Evolutionary conservation across 163 green algal genomes (phyloP), one percentile per base, ranked within the genome.

Genomic region (Picocystis sp.): DNA sequence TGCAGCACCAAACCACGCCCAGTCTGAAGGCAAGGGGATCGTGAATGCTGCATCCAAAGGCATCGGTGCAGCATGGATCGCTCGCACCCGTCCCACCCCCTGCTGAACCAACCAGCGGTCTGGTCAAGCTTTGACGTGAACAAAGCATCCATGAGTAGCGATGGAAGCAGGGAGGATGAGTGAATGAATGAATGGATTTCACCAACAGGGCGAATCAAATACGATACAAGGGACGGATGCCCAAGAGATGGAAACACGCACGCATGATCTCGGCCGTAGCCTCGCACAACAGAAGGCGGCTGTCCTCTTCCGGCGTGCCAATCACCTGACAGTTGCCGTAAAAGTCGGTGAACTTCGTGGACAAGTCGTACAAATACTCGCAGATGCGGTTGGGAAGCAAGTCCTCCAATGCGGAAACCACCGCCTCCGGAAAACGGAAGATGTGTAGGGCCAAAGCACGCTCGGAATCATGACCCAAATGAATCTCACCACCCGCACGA

Each of bases 301-400:
- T 82, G 22, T 74, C 74, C 63, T 99, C 81, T 63, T 91, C 42
- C 21, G 82, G 71, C 34, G 47, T 68, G 50, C 86, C 86, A n/a
- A 96, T 42, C 47, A 97, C 83, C 66, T 81, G 59, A 21, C 56
- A 34, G 25, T 44, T 50, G 44, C 21, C 22, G 72, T 97, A 97
- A 63, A 96, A 98, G 19, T 72, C 57, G 58, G 79, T 95, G 78
- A 94, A 97, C 13, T 74, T 66, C 43, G 82, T 73, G 9, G 67
- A 80, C 24, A 97, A 72, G 11, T 86, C 72, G 65, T 95, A 97
- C 42, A 96, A 64, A 64, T 95, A 98, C 42, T 94, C 86, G 15
- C 82, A 93, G 1, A 98, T 52, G 9, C 76, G 69, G 77, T 96
- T 92, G 24, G 87, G 89, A 23, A 70, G 57, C 58, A 95, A 70